Percentiles rank a stretch among this genome's conserved stretches.
phyloP scores from a whole-genome alignment of 768 basidiomycete genomes.

The Agaricus blazei region DNA sequence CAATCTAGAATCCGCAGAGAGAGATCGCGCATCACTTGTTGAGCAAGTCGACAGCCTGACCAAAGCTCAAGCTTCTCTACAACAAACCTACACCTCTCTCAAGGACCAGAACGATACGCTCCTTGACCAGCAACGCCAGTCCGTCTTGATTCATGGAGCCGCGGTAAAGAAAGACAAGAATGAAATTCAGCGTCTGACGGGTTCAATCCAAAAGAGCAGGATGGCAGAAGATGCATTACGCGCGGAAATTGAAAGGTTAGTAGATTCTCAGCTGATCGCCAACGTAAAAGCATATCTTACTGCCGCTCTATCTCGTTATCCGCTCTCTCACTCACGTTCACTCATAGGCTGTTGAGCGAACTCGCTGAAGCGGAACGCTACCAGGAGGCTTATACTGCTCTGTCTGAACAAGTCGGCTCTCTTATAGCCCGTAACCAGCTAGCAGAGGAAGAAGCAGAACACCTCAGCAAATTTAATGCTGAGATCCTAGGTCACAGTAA shows the following conservation, averaged over 20 bases:
- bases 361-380: constrained; percentile 58
- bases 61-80: constrained; percentile 8
- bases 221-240: constrained; percentile 65
- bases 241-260: constrained; percentile 65
- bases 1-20: constrained; percentile 34
- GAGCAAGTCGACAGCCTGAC: constrained; percentile 18
- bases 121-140: constrained; percentile 15
- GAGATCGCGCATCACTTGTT: constrained; percentile 30
- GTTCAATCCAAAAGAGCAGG: constrained; percentile 48
- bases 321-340: background rate
- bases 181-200: constrained; percentile 39
- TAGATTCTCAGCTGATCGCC: constrained; percentile 10
- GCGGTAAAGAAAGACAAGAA: constrained; percentile 44
- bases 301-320: no score
- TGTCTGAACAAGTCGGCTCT: constrained; percentile 58
- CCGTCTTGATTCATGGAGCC: constrained; percentile 26
- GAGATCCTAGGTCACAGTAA: constrained; percentile 83
- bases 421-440: constrained; percentile 68
- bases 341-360: constrained; percentile 37
- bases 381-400: constrained; percentile 63
- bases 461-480: constrained; percentile 78
- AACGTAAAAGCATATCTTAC: no score
- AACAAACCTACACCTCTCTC: constrained; percentile 16
- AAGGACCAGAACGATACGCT: constrained; percentile 16
- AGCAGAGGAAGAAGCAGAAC: constrained; percentile 73